phyloP scores from a whole-genome alignment of 768 basidiomycete species.

The Suillus weaverae region DNA sequence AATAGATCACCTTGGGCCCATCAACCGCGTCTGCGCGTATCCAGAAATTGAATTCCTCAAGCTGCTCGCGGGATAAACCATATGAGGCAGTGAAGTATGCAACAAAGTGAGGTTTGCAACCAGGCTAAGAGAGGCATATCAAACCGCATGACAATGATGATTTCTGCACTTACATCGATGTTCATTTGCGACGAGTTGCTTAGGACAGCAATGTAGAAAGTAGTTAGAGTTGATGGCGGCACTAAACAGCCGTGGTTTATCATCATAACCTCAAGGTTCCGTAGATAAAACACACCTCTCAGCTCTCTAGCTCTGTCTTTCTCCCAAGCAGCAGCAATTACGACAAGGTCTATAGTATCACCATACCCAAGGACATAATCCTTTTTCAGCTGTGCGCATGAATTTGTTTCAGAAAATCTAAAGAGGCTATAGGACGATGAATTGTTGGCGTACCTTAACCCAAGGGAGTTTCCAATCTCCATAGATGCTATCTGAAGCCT shows the following conservation, averaged over 20 bases:
- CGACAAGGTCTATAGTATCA: constrained; percentile 75
- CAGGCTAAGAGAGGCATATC: constrained; percentile 33
- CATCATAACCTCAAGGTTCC: constrained; percentile 4
- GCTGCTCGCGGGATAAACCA: constrained; percentile 61
- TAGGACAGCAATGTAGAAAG: constrained; percentile 75
- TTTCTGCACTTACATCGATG: constrained; percentile 36
- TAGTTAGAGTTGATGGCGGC: constrained; percentile 68
- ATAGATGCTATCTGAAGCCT: constrained; percentile 68
- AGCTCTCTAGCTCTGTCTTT: constrained; percentile 75
- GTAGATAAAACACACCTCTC: constrained; percentile 49
- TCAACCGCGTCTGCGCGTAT: constrained; percentile 38
- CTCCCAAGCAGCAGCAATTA: constrained; percentile 81
- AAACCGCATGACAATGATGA: background rate
- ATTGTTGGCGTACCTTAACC: constrained; percentile 61
- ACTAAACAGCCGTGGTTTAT: constrained; percentile 42
- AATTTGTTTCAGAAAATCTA: background rate
- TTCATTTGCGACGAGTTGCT: constrained; percentile 47
- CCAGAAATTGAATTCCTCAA: constrained; percentile 73
- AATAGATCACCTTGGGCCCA: background rate
- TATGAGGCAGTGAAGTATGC: constrained; percentile 78
- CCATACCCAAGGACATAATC: constrained; percentile 88
- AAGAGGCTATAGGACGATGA: constrained; percentile 11
- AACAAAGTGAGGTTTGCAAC: constrained; percentile 58
- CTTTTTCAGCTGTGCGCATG: constrained; percentile 54
- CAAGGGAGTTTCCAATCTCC: constrained; percentile 66